Base-by-base conservation (phyloP, 2,329 filamentous ascomycete genomes). In the Calonectria leucothoes region DNA sequence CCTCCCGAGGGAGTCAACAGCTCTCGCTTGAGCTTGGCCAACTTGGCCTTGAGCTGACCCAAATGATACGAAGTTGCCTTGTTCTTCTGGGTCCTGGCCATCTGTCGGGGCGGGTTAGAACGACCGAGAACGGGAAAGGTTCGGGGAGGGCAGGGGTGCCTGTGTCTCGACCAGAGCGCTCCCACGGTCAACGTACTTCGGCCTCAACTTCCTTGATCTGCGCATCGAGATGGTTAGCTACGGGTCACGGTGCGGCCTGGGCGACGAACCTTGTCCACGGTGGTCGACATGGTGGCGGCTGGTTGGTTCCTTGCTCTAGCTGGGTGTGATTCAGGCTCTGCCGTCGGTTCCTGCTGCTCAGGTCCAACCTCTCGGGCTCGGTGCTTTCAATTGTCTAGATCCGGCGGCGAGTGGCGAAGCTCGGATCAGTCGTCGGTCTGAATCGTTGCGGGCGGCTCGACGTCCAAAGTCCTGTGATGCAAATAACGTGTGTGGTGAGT, bases 31-130 rank as follows among this genome's bases (percentile, higher is more conserved):
- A 99, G 90, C 88, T 99, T 99, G 61, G 97, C 96, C 82, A 99
- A 92, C 87, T 99, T 99, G 78, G 97, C 97, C 88, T 99, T 99
- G 80, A 99, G 89, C 87, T 98, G 96, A 86, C 95, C 95, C 85
- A 98, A 88, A 90, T 98, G 96, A 85, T 93, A 98, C 63, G 95
- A 96, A 15, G 95, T 98, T 68, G 94, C 94, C 88, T 98, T 98
- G 87, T 98, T 98, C 89, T 98, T 98, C 86, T 98, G 96, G 82
- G 96, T 98, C 87, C 91, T 91, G 88, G 95, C 95, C 96, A 98
- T 98, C 93, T 96, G 78, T 80, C 72, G 63, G 66, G 63, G 39
- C 55, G 70, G 49, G 76, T 74, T 77, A 80, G 75, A 77, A 72
- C 71, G 66, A 74, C 66, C 57, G 15, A 37, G 49, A 67, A 72